Conservation (phyloP, 1,139 yeast genomes). For the Lodderomyces margitis region DNA sequence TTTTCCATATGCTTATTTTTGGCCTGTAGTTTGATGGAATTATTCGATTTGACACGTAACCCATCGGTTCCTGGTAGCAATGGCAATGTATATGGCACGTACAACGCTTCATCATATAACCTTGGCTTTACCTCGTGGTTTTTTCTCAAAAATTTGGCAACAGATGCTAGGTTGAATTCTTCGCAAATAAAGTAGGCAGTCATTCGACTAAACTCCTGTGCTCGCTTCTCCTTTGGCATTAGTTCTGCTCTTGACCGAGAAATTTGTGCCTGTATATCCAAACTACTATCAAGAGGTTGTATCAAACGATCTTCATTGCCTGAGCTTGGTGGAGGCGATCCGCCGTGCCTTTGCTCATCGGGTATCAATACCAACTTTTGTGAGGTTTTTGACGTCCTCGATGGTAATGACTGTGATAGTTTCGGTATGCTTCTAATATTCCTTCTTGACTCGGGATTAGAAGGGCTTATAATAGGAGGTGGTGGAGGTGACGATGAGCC, state of each 20-base stretch:
- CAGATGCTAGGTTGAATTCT: conserved; percentile 64
- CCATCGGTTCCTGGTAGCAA: conserved; percentile 86
- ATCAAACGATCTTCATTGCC: not conserved
- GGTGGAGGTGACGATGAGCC: conserved; percentile 5
- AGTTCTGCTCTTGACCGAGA: conserved; percentile 66
- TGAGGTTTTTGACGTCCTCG: conserved; percentile 83
- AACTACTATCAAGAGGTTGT: conserved; percentile 1
- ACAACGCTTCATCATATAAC: conserved; percentile 84
- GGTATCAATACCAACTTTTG: conserved; percentile 87
- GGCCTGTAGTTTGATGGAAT: conserved; percentile 60
- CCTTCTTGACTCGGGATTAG: conserved; percentile 17
- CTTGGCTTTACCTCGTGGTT: conserved; percentile 84
- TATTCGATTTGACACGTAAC: conserved; percentile 76
- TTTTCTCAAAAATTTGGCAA: conserved; percentile 60
- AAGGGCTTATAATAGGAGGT: conserved; percentile 8
- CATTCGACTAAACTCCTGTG: conserved; percentile 72
- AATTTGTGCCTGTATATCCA: conserved; percentile 34
- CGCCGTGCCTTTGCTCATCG: conserved; percentile 41
- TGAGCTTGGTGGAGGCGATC: conserved; percentile 17
- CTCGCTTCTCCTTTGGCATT: conserved; percentile 65
- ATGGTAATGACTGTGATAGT: conserved; percentile 66
- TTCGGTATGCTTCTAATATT: conserved; percentile 51
- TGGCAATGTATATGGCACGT: conserved; percentile 87
- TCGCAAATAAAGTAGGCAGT: conserved; percentile 91
- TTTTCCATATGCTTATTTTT: conserved; percentile 71